Evolutionary conservation across 352 stramenopile species (phyloP), one percentile per base, ranked within the genome.

Genomic region (Ochromonadaceae sp.): DNA sequence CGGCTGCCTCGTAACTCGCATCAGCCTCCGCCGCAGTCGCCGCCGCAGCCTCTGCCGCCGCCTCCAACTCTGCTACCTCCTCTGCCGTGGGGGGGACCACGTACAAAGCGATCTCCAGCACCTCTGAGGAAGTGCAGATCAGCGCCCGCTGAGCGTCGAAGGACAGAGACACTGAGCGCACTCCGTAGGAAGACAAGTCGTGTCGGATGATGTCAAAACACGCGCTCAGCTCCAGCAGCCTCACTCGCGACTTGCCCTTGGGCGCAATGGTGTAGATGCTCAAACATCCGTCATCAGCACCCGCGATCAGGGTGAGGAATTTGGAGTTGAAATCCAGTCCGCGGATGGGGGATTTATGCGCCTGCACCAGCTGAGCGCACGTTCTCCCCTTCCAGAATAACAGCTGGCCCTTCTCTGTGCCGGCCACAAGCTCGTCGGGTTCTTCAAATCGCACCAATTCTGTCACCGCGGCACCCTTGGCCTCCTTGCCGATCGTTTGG

Each of bases 351-450:
- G 25, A 20, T n/a, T 53, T 47, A 31, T 63, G 55, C n/a, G 25
- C 52, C 26, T 7, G n/a, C 25, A 63, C 4, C 9, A 63, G 3
- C 41, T 63, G 55, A 5, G 38, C 5, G 4, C 7, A 2, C 12
- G 34, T 63, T 31, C 55, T 4, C 14, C 55, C 55, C 38, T 30
- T 5, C 55, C 55, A 63, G 30, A 63, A 9, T 17, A 53, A 31
- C 12, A 63, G 25, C 14, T 63, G 55, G 4, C 55, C 55, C 31
- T 28, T 39, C 7, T 10, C 55, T 4, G 4, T 63, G 4, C 36
- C 55, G 12, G 9, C 31, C 2, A 41, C 55, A 2, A 63, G 36
- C 31, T 63, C 55, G 41, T 63, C 55, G 2, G 25, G 9, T 2
- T 2, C 30, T 14, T 63, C 55, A 9, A 63, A 50, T n/a, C 38